These are phyloP conservation scores for Candida frijolesensis DNA, from an alignment of 1,139 yeast species.

Conservation along the genomic window DNA sequence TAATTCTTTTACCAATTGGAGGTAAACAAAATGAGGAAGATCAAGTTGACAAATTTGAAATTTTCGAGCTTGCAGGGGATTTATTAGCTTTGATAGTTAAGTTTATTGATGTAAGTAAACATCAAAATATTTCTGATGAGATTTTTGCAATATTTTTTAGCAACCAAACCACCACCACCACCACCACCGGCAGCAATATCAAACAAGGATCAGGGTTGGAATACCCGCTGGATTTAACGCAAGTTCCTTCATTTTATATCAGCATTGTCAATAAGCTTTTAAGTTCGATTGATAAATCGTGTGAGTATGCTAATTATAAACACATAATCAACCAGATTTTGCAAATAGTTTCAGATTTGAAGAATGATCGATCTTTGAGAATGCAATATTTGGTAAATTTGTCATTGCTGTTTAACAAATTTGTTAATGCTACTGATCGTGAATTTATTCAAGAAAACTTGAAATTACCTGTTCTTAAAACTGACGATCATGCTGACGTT, in stretches of 20 bases:
- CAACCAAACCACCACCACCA: not conserved
- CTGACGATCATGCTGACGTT: no score
- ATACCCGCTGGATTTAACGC: constrained; percentile 25
- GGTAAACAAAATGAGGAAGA: constrained; percentile 11
- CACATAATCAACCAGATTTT: constrained; percentile 21
- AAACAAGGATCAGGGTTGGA: constrained; percentile 7
- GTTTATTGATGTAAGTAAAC: constrained; percentile 39
- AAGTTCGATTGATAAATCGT: constrained; percentile 50
- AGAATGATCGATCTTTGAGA: constrained; percentile 33
- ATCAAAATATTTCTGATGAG: constrained; percentile 40
- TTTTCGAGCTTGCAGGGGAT: constrained; percentile 38
- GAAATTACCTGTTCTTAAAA: not conserved
- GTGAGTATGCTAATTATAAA: constrained; percentile 10
- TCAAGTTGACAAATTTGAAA: constrained; percentile 9
- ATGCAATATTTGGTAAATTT: constrained; percentile 62
- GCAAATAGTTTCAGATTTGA: constrained; percentile 18
- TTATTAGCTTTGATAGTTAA: constrained; percentile 40
- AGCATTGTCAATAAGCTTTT: constrained; percentile 52
- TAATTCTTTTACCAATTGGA: constrained; percentile 12
- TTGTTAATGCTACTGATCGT: constrained; percentile 12
- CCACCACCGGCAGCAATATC: not conserved
- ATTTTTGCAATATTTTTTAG: constrained; percentile 27
- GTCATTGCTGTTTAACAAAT: constrained; percentile 59
- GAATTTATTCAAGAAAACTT: not conserved
- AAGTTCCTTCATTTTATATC: constrained; percentile 40